A percentile compares a stretch with the other conserved stretches of the same genome.
phyloP scores from a whole-genome alignment of 345 rosid species.

The Gossypium stocksii region DNA sequence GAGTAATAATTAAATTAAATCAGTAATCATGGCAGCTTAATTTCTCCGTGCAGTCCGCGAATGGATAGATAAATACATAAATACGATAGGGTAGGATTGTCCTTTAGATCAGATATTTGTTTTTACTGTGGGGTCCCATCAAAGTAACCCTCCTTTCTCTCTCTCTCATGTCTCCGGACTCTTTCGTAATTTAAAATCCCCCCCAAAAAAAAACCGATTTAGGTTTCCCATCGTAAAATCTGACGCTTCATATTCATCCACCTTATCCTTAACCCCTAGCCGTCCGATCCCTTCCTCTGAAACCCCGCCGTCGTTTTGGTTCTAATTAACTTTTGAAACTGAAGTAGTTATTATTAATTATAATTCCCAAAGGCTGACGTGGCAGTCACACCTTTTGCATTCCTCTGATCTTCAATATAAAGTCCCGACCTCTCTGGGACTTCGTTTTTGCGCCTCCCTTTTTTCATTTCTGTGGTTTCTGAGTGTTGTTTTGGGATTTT shows the following conservation, averaged over 20 bases:
- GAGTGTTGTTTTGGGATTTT: conserved; percentile 1
- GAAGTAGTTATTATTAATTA: too few relatives aligned
- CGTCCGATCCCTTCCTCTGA: conserved; percentile 12
- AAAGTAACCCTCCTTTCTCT: background rate
- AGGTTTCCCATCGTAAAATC: conserved; percentile 18
- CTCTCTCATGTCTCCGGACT: background rate
- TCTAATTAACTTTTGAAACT: background rate
- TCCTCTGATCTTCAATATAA: conserved; percentile 19
- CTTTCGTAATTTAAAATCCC: conserved; percentile 14
- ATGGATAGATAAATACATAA: background rate
- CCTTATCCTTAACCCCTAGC: conserved; percentile 20
- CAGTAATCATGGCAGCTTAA: background rate
- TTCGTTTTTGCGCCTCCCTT: conserved; percentile 11
- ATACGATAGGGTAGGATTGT: background rate
- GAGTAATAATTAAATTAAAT: background rate
- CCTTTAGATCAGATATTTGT: background rate
- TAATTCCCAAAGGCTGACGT: conserved; percentile 17
- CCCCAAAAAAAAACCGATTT: background rate
- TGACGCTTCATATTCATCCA: conserved; percentile 23
- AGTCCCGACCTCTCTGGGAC: conserved; percentile 18
- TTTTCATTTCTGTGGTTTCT: background rate
- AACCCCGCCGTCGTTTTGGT: background rate
- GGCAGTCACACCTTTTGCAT: conserved; percentile 23
- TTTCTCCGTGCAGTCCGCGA: background rate
- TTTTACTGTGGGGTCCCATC: conserved; percentile 1